Evolutionary conservation across 768 basidiomycete genomes (phyloP).

Genomic region (Termitomyces sp.): DNA sequence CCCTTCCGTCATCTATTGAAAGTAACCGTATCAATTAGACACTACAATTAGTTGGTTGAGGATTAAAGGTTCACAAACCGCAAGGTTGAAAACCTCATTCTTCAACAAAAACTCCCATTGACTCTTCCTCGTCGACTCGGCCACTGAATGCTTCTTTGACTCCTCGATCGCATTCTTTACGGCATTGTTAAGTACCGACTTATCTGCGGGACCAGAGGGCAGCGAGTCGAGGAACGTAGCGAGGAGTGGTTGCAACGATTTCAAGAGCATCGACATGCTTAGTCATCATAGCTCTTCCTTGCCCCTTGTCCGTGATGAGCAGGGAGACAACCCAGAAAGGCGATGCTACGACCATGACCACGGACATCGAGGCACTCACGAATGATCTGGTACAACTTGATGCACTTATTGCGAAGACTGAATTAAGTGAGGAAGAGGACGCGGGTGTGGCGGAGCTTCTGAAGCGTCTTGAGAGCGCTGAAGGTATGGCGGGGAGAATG

Average conservation of each 20-base stretch:
- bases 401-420: slow-evolving; percentile 23
- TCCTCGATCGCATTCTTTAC: slow-evolving; percentile 41
- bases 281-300: slow-evolving; percentile 8
- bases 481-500: slow-evolving; percentile 53
- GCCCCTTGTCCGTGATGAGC: slow-evolving; percentile 5
- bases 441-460: slow-evolving; percentile 46
- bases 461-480: slow-evolving; percentile 47
- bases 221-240: slow-evolving; percentile 45
- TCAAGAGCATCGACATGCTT: slow-evolving; percentile 34
- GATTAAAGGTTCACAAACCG: slow-evolving; percentile 39
- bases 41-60: not conserved
- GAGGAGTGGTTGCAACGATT: slow-evolving; percentile 42
- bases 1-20: slow-evolving; percentile 59
- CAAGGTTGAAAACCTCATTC: slow-evolving; percentile 65
- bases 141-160: slow-evolving; percentile 33
- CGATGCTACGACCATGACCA: slow-evolving; percentile 1
- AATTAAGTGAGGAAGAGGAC: slow-evolving; percentile 29
- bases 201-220: slow-evolving; percentile 44
- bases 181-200: slow-evolving; percentile 39
- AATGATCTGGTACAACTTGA: slow-evolving; percentile 30
- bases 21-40: not conserved
- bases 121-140: slow-evolving; percentile 53
- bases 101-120: slow-evolving; percentile 73
- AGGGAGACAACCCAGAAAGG: not conserved
- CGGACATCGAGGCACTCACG: slow-evolving; percentile 19